Percentiles rank a stretch among this genome's conserved stretches.
phyloP scores from a whole-genome alignment of 192 early-diverging fungal species.

The Coemansia sp. region DNA sequence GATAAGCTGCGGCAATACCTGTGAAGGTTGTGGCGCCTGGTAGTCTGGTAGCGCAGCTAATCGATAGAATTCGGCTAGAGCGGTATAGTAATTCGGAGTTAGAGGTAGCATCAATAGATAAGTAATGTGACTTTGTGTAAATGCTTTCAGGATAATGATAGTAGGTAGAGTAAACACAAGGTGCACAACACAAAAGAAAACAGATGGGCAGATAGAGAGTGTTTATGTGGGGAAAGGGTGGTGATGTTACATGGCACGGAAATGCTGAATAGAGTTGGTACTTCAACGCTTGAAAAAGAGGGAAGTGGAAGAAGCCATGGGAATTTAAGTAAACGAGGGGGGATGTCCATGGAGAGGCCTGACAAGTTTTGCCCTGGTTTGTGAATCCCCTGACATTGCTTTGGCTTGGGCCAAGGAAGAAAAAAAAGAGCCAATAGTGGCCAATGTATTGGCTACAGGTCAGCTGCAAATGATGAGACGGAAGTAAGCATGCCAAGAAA shows the following conservation, averaged over 20 bases:
- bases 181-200: not conserved
- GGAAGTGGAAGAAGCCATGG: not conserved
- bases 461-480: not conserved
- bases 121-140: slow-evolving; percentile 2
- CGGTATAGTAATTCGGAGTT: not conserved
- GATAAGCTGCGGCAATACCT: slow-evolving; percentile 5
- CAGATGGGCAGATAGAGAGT: not conserved
- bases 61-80: not conserved
- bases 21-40: not conserved
- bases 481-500: not conserved
- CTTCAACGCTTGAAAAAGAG: not conserved
- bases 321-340: not conserved
- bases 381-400: not conserved
- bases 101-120: not conserved
- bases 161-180: not conserved
- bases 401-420: too few species aligned
- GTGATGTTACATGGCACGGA: not conserved
- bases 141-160: not conserved
- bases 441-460: not conserved
- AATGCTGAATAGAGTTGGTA: not conserved
- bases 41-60: not conserved
- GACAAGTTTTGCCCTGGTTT: not conserved
- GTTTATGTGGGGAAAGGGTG: not conserved
- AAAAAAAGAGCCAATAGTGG: not conserved
- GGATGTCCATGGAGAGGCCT: not conserved